Evolutionary conservation across 345 rosid genomes (phyloP).

Genomic region (Lumnitzera littorea): DNA sequence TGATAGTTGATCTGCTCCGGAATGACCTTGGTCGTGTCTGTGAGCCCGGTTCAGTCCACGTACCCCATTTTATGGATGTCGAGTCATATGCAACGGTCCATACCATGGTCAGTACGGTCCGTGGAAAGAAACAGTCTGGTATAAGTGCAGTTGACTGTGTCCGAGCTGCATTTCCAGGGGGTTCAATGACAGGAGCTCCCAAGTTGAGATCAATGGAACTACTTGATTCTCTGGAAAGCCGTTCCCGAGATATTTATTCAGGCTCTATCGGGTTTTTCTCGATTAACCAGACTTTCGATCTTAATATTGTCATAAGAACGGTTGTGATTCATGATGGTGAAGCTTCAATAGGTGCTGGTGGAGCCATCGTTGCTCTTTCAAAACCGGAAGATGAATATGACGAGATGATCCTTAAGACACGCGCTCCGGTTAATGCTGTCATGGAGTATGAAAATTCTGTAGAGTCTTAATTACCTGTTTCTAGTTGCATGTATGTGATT

Average conservation of each 20-base stretch:
- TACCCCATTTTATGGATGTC: slow-evolving; percentile 90
- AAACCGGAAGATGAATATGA: slow-evolving; percentile 83
- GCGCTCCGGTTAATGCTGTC: slow-evolving; percentile 70
- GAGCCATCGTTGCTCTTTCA: slow-evolving; percentile 77
- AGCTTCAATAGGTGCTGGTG: slow-evolving; percentile 93
- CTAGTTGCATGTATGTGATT: no score
- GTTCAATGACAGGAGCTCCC: slow-evolving; percentile 99
- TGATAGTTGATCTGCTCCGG: slow-evolving; percentile 95
- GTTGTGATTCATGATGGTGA: slow-evolving; percentile 71
- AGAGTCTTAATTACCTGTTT: no score
- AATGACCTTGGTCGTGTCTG: slow-evolving; percentile 94
- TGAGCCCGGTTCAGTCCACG: slow-evolving; percentile 85
- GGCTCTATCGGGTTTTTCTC: slow-evolving; percentile 93
- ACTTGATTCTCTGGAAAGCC: slow-evolving; percentile 70
- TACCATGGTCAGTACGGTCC: slow-evolving; percentile 90
- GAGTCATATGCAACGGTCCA: slow-evolving; percentile 96
- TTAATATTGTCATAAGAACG: slow-evolving; percentile 89
- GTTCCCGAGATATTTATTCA: slow-evolving; percentile 84
- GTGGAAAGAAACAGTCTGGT: slow-evolving; percentile 52
- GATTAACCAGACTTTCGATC: slow-evolving; percentile 74
- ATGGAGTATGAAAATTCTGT: slow-evolving; percentile 30
- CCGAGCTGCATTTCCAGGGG: slow-evolving; percentile 89
- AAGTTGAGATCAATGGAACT: slow-evolving; percentile 87
- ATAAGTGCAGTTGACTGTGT: slow-evolving; percentile 65
- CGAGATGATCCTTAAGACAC: slow-evolving; percentile 82